phyloP scores from a whole-genome alignment of 2,329 filamentous ascomycete species.

The Fusarium multiceps region DNA sequence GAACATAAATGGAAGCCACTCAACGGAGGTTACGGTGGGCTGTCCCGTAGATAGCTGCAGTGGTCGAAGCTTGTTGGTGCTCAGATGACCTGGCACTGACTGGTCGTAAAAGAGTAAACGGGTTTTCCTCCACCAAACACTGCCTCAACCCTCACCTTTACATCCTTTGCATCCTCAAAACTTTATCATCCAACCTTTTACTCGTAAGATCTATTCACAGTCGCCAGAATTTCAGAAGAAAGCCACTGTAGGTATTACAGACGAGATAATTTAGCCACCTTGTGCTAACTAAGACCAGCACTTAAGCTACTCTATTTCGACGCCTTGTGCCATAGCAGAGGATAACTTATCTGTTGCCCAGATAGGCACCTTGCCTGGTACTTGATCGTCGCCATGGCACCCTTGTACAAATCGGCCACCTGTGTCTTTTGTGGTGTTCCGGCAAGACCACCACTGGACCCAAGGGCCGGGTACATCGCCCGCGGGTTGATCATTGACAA shows the following conservation, averaged over 20 bases:
- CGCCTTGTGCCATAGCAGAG: neutral
- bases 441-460: neutral
- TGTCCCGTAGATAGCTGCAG: too few relatives aligned
- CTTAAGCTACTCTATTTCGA: neutral
- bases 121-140: neutral
- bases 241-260: neutral
- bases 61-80: neutral
- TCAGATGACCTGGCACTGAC: neutral
- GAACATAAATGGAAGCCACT: neutral
- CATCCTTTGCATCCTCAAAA: neutral
- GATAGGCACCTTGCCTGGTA: too few relatives aligned
- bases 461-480: neutral
- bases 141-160: too few relatives aligned
- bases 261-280: neutral
- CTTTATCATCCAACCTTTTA: neutral
- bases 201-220: neutral
- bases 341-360: too few relatives aligned
- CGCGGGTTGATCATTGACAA: neutral
- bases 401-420: neutral
- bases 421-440: neutral
- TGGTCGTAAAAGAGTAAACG: neutral
- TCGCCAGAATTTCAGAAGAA: neutral
- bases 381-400: neutral
- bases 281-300: neutral
- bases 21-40: too few relatives aligned